Evolutionary conservation across 176 grass and related monocot genomes (phyloP), one percentile per base, ranked within the genome.

Genomic region (Bolboschoenus planiculmis): DNA sequence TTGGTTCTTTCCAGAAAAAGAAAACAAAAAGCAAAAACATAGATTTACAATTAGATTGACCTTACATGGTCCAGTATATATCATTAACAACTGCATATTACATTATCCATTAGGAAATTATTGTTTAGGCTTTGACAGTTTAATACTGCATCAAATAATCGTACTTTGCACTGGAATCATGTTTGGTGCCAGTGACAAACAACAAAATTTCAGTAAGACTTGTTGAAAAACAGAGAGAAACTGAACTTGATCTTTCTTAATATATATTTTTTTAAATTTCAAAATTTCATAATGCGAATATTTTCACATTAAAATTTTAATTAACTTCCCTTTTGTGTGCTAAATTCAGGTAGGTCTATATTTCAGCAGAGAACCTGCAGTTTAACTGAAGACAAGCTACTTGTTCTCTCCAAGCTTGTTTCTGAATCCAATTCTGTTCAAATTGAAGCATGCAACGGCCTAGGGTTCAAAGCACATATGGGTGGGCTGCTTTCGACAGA

Each of bases 401-500:
- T 9, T 48, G 21, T 79, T 83, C 68, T 75, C 81, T 47, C n/a
- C 26, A 4, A 37, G 39, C 77, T 6, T n/a, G 18, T 78, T 39
- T 75, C 58, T 6, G 21, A 27, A 27, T 42, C 5, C 48, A 88
- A 80, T 11, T 78, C 5, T 74, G 40, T 70, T 43, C 29, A 85
- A 50, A 74, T 72, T 73, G 47, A 75, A 77, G 81, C 34, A 97
- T 97, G 95, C 71, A 83, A 77, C 81, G 63, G 43, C 84, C 83
- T 40, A 88, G 85, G 53, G 54, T 80, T 56, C 67, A 66, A 61
- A 87, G 86, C 81, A 86, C 90, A 58, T 50, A 44, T 80, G 95
- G 95, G 51, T 98, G 95, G 95, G 88, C 95, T 54, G 95, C 90
- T 18, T 95, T 91, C 82, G 88, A 95, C 85, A 90, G 85, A 82